phyloP scores from a whole-genome alignment of 1,284 basidiomycete species.

The Vanrija sp. region DNA sequence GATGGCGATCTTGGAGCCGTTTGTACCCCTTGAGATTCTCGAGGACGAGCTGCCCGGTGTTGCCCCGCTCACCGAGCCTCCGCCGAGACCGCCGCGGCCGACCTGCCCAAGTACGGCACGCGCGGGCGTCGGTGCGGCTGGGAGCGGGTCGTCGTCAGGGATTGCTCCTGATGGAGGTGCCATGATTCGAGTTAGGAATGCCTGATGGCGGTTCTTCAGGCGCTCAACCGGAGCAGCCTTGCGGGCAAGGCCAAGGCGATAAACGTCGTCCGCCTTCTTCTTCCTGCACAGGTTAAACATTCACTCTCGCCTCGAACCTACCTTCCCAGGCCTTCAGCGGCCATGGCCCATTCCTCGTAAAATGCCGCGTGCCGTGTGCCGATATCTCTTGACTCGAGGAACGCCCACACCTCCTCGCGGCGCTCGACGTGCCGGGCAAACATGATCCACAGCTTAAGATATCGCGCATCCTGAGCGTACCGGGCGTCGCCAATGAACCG shows the following conservation, averaged over 20 bases:
- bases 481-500: slow-evolving; percentile 72
- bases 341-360: slow-evolving; percentile 79
- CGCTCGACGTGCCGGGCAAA: slow-evolving; percentile 65
- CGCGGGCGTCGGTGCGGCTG: neutral
- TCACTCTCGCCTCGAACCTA: slow-evolving; percentile 50
- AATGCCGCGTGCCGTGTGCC: slow-evolving; percentile 71
- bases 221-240: slow-evolving; percentile 77
- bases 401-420: slow-evolving; percentile 65
- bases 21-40: slow-evolving; percentile 25
- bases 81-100: neutral
- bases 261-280: slow-evolving; percentile 76
- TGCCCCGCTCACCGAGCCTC: neutral
- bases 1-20: slow-evolving; percentile 50
- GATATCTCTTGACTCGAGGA: slow-evolving; percentile 71
- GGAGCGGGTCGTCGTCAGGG: slow-evolving; percentile 31
- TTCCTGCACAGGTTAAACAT: slow-evolving; percentile 51
- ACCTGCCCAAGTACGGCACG: slow-evolving; percentile 30
- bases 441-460: slow-evolving; percentile 81
- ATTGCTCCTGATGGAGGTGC: slow-evolving; percentile 41
- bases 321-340: slow-evolving; percentile 68
- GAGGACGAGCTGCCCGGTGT: slow-evolving; percentile 1
- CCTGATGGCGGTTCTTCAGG: slow-evolving; percentile 74
- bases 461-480: slow-evolving; percentile 81
- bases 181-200: slow-evolving; percentile 72
- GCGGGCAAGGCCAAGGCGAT: slow-evolving; percentile 75